Evolutionary conservation across 306 rosid species (phyloP).

Genomic region (Datisca glomerata): DNA sequence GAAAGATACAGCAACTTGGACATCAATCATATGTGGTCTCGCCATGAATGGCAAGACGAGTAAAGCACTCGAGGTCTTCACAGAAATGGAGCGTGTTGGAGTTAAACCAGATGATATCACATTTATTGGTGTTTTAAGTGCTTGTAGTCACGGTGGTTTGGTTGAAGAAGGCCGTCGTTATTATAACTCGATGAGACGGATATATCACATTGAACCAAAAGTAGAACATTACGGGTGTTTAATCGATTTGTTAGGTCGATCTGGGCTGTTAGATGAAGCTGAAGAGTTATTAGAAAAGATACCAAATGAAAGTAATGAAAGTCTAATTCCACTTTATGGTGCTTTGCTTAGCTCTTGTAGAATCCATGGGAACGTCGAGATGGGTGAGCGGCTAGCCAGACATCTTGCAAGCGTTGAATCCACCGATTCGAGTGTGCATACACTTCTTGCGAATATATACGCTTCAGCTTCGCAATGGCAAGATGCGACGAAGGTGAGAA

Average conservation of each 20-base stretch:
- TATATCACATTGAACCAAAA: constrained; percentile 38
- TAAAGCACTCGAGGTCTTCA: constrained; percentile 45
- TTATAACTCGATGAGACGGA: constrained; percentile 36
- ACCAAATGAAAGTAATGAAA: constrained; percentile 25
- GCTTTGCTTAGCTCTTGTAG: constrained; percentile 68
- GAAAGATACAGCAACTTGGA: constrained; percentile 57
- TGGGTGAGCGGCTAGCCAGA: constrained; percentile 56
- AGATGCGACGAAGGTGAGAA: constrained; percentile 57
- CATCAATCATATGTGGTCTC: constrained; percentile 59
- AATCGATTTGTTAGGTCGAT: constrained; percentile 60
- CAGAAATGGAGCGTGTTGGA: constrained; percentile 43
- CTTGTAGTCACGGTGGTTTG: constrained; percentile 60
- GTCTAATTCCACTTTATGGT: constrained; percentile 44
- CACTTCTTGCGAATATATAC: constrained; percentile 59
- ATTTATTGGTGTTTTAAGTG: constrained; percentile 47
- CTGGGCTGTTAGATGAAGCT: constrained; percentile 56
- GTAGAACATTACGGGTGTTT: constrained; percentile 64
- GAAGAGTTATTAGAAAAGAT: constrained; percentile 43
- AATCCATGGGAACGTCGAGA: constrained; percentile 43
- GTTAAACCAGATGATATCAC: constrained; percentile 53
- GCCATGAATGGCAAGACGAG: constrained; percentile 61
- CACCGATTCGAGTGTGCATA: constrained; percentile 40
- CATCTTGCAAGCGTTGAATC: constrained; percentile 33
- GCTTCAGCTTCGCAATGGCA: constrained; percentile 66
- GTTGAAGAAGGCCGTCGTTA: constrained; percentile 46